Base-by-base conservation (phyloP, 345 rosid genomes). In the Melaleuca alternifolia region DNA sequence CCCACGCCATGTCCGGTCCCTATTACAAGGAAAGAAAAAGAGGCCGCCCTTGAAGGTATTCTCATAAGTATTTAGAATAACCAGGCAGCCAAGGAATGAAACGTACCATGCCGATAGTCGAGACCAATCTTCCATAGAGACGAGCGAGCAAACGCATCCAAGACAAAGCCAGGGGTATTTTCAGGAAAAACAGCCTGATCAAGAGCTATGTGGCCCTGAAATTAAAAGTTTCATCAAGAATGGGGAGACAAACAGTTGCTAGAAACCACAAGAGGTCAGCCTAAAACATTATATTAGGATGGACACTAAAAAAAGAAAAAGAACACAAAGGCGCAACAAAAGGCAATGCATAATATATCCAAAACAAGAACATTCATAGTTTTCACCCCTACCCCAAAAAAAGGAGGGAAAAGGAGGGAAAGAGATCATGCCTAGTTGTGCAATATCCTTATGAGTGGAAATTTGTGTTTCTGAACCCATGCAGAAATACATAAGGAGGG, bases 1-100 rank as follows among this genome's bases (percentile, higher is more conserved):
- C 99, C 99, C 71, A 95, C 99, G 1, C 99, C 99, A 86, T 97
- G 99, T 24, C 99, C 99, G 21, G 99, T 96, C 88, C 99, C 99
- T 97, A 90, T 86, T 65, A 59, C 89, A 88, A 54, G 86, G 79
- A 90, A 84, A 82, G 76, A 86, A 82, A 83, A 15, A 37, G 48
- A 71, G 81, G 81, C 48, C 48, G 0, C 0, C 7, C 81, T 71
- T 71, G 81, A 71, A 71, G 10, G 81, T 71, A 37, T 18, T 37
- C 48, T 71, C 81, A 37, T 9, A 18, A 10, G 48, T 71, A 37
- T 9, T 33, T 41, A 5, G 14, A 11, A 71, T 0, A 71, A 71
- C 48, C 81, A 71, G 18, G 26, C 18, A 48, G 50, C 54, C 88
- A 84, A 84, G 4, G 76, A 87, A 85, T 48, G 30, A 88, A 24